Evolutionary conservation across 176 grass and related monocot species (phyloP).

Genomic region (Aegilops sharonensis): DNA sequence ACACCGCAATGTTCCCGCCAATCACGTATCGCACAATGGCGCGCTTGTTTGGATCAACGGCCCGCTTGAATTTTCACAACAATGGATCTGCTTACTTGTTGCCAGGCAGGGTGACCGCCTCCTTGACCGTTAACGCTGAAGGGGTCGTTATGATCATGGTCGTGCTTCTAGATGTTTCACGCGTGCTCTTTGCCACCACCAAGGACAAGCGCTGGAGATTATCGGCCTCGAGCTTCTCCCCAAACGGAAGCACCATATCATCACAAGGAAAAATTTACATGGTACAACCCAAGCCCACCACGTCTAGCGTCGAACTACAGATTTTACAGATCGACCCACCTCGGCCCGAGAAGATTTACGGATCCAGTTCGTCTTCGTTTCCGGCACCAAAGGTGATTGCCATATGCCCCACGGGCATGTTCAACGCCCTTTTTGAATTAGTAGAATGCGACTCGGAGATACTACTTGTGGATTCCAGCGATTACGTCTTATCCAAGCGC

Average conservation of each 20-base stretch:
- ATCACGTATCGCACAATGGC: not conserved
- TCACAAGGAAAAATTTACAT: not conserved
- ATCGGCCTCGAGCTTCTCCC: not conserved
- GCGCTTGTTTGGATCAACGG: not conserved
- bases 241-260: not conserved
- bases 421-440: not conserved
- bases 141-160: not conserved
- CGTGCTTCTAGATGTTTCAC: too few species aligned
- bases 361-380: not conserved
- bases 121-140: not conserved
- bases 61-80: not conserved
- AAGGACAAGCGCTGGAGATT: not conserved
- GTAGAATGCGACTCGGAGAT: not conserved
- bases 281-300: too few species aligned
- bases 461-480: not conserved
- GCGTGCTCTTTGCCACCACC: not conserved
- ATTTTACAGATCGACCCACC: not conserved
- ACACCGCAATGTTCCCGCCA: not conserved
- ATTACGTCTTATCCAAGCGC: not conserved
- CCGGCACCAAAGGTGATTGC: not conserved
- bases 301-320: not conserved
- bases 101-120: not conserved
- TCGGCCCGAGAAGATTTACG: not conserved
- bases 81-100: not conserved
- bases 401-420: not conserved